Percentiles rank a stretch among this genome's conserved stretches.
Conservation (phyloP, 192 early-diverging fungal species). For the Gryganskiella cystojenkinii region DNA sequence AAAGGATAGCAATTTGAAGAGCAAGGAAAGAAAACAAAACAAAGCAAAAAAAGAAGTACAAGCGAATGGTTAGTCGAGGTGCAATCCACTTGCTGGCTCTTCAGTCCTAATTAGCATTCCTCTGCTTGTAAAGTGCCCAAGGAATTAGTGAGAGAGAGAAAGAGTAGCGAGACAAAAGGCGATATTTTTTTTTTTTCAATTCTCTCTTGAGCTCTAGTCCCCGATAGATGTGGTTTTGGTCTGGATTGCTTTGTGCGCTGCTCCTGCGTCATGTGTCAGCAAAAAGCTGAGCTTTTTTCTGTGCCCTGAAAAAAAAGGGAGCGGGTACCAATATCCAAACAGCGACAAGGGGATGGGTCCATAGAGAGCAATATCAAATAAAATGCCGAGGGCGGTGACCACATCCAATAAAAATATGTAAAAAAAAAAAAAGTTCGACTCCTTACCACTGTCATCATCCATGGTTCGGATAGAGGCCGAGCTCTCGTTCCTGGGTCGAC, state of each 20-base stretch:
- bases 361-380: neutral
- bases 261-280: neutral
- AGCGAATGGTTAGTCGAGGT: neutral
- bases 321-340: slow-evolving; percentile 7
- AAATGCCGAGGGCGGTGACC: neutral
- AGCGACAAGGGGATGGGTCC: neutral
- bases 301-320: neutral
- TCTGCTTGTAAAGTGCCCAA: neutral
- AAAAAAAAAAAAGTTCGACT: neutral
- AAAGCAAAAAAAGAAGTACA: neutral
- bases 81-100: neutral
- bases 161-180: no score
- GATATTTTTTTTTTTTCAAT: no score
- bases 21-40: neutral
- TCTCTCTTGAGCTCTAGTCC: no score
- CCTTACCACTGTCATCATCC: slow-evolving; percentile 38
- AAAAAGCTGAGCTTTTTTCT: neutral
- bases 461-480: slow-evolving; percentile 33
- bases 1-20: neutral
- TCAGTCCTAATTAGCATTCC: neutral
- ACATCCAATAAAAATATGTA: slow-evolving; percentile 4
- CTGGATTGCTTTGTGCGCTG: slow-evolving; percentile 4
- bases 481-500: slow-evolving; percentile 36
- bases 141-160: neutral
- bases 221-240: no score